Evolutionary conservation across 345 rosid genomes (phyloP).

Genomic region (Ceriops zippeliana): DNA sequence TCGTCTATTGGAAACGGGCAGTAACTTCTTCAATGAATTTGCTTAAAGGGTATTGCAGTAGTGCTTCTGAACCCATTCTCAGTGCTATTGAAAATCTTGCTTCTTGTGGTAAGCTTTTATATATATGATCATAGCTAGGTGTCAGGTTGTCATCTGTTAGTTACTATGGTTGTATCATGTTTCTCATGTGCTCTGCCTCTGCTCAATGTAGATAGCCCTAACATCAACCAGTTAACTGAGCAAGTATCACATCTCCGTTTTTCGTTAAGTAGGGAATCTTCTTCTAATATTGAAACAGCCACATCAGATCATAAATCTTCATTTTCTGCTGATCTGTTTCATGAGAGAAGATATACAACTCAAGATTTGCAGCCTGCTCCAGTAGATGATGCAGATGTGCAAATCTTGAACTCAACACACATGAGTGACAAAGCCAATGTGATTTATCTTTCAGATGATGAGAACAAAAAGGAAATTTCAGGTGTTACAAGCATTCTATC

Average conservation of each 20-base stretch:
- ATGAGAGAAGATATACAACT: slow-evolving; percentile 21
- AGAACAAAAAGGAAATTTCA: slow-evolving; percentile 36
- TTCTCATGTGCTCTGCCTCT: slow-evolving; percentile 16
- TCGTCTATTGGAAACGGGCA: slow-evolving; percentile 83
- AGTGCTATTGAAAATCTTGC: slow-evolving; percentile 54
- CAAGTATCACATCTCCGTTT: slow-evolving; percentile 60
- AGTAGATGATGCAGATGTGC: slow-evolving; percentile 35
- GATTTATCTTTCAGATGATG: slow-evolving; percentile 61
- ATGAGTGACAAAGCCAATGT: slow-evolving; percentile 22
- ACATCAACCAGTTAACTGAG: slow-evolving; percentile 57
- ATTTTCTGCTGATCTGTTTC: slow-evolving; percentile 23
- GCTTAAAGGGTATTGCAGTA: slow-evolving; percentile 44
- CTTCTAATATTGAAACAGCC: slow-evolving; percentile 20
- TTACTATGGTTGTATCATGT: background rate
- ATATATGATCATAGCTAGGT: background rate
- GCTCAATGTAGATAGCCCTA: slow-evolving; percentile 46
- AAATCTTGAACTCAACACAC: slow-evolving; percentile 30
- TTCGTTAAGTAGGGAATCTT: slow-evolving; percentile 41
- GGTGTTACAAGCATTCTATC: slow-evolving; percentile 33
- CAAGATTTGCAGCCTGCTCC: slow-evolving; percentile 26
- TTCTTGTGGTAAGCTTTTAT: slow-evolving; percentile 56
- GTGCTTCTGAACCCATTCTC: slow-evolving; percentile 33
- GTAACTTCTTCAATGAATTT: slow-evolving; percentile 51
- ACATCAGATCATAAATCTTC: slow-evolving; percentile 23
- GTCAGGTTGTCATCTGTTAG: slow-evolving; percentile 14